A percentile compares a stretch with the other conserved stretches of the same genome.
These are phyloP conservation scores for Neophaeococcomyces aloes DNA, from an alignment of 2,329 filamentous ascomycete species.

Conservation along the genomic window DNA sequence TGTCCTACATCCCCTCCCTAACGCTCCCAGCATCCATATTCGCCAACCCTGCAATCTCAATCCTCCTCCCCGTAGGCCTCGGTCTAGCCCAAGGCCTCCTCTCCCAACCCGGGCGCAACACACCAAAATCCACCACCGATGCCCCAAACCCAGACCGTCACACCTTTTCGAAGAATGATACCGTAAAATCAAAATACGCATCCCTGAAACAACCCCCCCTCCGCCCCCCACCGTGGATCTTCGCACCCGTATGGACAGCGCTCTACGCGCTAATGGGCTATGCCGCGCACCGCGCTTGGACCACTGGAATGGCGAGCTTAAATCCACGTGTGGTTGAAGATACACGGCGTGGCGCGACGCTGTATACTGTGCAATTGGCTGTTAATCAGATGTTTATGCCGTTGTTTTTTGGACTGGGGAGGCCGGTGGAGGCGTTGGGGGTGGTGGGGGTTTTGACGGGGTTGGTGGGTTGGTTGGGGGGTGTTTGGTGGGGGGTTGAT, in stretches of 20 bases:
- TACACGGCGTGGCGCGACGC: slow-evolving; percentile 58
- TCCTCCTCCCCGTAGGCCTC: slow-evolving; percentile 63
- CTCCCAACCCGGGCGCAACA: slow-evolving; percentile 44
- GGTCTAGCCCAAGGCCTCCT: slow-evolving; percentile 62
- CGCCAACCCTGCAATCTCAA: slow-evolving; percentile 58
- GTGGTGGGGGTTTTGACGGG: slow-evolving; percentile 67
- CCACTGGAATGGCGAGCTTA: slow-evolving; percentile 49
- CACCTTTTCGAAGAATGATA: slow-evolving; percentile 22
- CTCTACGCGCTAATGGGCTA: slow-evolving; percentile 72
- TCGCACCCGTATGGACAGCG: slow-evolving; percentile 49
- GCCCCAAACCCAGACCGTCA: slow-evolving; percentile 13
- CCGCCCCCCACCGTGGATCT: slow-evolving; percentile 47
- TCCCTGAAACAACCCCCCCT: slow-evolving; percentile 39
- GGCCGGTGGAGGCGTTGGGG: slow-evolving; percentile 60
- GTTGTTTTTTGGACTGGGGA: slow-evolving; percentile 71
- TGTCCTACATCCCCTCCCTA: slow-evolving; percentile 70
- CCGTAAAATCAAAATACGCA: slow-evolving; percentile 29
- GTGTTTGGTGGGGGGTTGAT: slow-evolving; percentile 67
- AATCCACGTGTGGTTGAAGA: slow-evolving; percentile 45
- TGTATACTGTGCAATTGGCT: slow-evolving; percentile 77
- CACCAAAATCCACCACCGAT: slow-evolving; percentile 17
- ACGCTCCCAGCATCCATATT: slow-evolving; percentile 65
- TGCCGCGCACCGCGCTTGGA: slow-evolving; percentile 68
- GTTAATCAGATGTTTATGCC: slow-evolving; percentile 88
- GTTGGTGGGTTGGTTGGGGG: slow-evolving; percentile 61